A percentile compares a stretch with the other conserved stretches of the same genome.
Conservation (phyloP, 345 rosid genomes). For the Pistacia vera region DNA sequence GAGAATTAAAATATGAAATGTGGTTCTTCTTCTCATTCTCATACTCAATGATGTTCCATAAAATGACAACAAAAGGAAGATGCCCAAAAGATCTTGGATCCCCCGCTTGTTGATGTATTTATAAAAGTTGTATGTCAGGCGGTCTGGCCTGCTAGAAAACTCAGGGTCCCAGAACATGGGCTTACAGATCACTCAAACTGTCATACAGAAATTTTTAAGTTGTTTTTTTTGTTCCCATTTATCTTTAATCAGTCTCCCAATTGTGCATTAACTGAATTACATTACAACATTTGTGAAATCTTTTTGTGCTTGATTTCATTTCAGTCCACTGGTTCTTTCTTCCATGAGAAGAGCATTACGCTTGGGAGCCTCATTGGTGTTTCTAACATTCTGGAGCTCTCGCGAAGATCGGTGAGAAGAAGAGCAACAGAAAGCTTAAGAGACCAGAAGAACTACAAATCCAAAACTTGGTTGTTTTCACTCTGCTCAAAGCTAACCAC, state of each 20-base stretch:
- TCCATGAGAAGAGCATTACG: constrained; percentile 72
- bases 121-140: constrained; percentile 7
- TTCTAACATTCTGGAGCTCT: constrained; percentile 61
- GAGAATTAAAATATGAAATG: constrained; percentile 9
- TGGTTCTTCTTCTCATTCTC: constrained; percentile 12
- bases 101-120: constrained; percentile 1
- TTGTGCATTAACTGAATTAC: not conserved
- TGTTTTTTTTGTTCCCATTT: not conserved
- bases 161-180: constrained; percentile 18
- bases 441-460: constrained; percentile 47
- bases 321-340: constrained; percentile 83
- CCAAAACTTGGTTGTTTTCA: constrained; percentile 70
- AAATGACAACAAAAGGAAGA: constrained; percentile 14
- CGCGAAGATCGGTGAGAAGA: constrained; percentile 59
- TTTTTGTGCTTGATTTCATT: constrained; percentile 20
- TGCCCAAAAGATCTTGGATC: constrained; percentile 18
- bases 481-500: constrained; percentile 76
- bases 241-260: not conserved
- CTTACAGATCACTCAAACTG: constrained; percentile 8
- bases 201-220: not conserved
- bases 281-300: not conserved
- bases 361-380: constrained; percentile 80
- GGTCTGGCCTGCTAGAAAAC: constrained; percentile 8
- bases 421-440: constrained; percentile 40
- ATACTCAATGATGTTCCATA: constrained; percentile 4